Percentiles rank a stretch among this genome's conserved stretches.
These are phyloP conservation scores for Boletus insuetus DNA, from an alignment of 768 basidiomycete species.

Conservation along the genomic window DNA sequence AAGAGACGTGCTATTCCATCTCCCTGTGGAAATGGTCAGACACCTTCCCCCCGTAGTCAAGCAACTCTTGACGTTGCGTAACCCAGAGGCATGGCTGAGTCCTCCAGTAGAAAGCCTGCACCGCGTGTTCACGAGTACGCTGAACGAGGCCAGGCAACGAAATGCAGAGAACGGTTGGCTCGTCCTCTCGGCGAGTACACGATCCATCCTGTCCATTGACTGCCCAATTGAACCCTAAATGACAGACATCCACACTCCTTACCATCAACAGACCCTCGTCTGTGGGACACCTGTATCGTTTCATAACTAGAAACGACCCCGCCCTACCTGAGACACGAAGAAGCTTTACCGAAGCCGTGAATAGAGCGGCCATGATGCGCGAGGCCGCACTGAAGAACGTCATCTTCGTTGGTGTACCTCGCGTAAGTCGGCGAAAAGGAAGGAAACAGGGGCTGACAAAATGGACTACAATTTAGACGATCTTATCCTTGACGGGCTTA, in stretches of 20 bases:
- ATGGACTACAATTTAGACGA: constrained; percentile 50
- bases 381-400: constrained; percentile 88
- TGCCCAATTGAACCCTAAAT: constrained; percentile 29
- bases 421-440: constrained; percentile 46
- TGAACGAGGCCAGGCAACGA: constrained; percentile 58
- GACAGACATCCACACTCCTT: constrained; percentile 78
- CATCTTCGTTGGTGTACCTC: constrained; percentile 85
- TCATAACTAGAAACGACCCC: constrained; percentile 54
- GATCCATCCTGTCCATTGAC: constrained; percentile 9
- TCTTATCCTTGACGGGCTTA: constrained; percentile 76
- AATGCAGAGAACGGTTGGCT: constrained; percentile 79
- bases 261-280: constrained; percentile 79
- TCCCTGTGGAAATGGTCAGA: constrained; percentile 31
- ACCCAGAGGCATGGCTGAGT: constrained; percentile 54
- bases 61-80: constrained; percentile 66
- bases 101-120: constrained; percentile 55
- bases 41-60: constrained; percentile 67
- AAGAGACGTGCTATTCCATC: not conserved
- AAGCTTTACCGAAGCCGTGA: constrained; percentile 53
- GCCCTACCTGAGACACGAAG: constrained; percentile 40
- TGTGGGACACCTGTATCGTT: constrained; percentile 78
- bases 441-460: constrained; percentile 1
- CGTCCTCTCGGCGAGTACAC: constrained; percentile 60
- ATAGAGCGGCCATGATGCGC: constrained; percentile 80
- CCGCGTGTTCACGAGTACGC: constrained; percentile 57